Evolutionary conservation across 192 early-diverging fungal species (phyloP).

Genomic region (Coemansia sp.): DNA sequence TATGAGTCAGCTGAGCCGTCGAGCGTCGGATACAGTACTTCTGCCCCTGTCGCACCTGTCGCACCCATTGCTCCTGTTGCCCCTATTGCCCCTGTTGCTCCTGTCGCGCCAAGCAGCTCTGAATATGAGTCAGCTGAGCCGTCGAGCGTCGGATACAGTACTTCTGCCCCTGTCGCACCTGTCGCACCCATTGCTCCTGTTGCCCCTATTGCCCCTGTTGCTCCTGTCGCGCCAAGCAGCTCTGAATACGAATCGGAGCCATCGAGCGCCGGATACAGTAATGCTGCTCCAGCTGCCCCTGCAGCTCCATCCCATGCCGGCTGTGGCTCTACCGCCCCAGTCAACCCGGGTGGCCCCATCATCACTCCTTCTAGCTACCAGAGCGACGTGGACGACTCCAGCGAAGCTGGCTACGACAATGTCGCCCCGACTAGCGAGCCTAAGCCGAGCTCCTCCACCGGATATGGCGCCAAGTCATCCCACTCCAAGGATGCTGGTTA

Average conservation of each 20-base stretch:
- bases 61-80: neutral
- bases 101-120: conserved; percentile 3
- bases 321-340: neutral
- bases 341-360: neutral
- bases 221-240: neutral
- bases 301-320: neutral
- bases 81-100: too few relatives aligned
- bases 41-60: neutral
- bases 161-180: neutral
- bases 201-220: neutral
- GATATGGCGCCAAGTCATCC: neutral
- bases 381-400: conserved; percentile 4
- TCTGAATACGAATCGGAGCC: neutral
- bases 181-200: neutral
- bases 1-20: too few relatives aligned
- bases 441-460: neutral
- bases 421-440: neutral
- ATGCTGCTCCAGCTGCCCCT: neutral
- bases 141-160: neutral
- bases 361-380: conserved; percentile 3
- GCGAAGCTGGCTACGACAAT: conserved; percentile 8
- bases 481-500: conserved; percentile 1
- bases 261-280: neutral
- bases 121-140: neutral
- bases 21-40: neutral